Base-by-base conservation (phyloP, 768 basidiomycete genomes). In the Coprinopsis cinerea region DNA sequence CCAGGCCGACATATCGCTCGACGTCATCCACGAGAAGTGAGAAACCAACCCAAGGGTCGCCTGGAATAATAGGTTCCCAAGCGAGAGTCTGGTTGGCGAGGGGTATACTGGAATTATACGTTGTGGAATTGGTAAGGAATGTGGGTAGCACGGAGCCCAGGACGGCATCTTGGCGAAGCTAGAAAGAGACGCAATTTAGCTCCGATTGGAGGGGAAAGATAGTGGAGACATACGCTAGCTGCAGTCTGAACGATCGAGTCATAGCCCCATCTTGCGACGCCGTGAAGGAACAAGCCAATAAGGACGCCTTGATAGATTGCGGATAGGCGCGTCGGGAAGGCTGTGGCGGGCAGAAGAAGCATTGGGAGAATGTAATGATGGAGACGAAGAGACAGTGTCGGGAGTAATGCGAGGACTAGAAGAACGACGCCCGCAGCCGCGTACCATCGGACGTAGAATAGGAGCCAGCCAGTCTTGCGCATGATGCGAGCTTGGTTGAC, bases 291-390 rank as follows among this genome's bases (percentile, higher is more conserved):
- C 65, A 92, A 74, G 1, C 92, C 91, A 26, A 92, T 71, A 13
- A 92, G 68, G 61, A 92, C 82, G 1, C 84, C 88, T 65, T 92
- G 89, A 61, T 85, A 85, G 42, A 92, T 74, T 0, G 85, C 86
- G 7, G 84, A 89, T 25, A 83, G 69, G 35, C 88, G 76, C 24
- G 90, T 92, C 1, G 89, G 86, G 59, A 91, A 91, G 4, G 78
- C 89, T 2, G 86, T 87, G 4, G 80, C 82, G 26, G 90, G 88
- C 25, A 92, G 74, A 44, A 92, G 72, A 9, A 76, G 71, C 64
- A 92, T 83, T 0, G 83, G 78, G 23, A 87, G 70, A 46, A 93
- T 78, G 59, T 92, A 93, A 62, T 93, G 92, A 58, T 94, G 92
- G 20, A 92, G 55, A 28, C 90, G 77, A 37, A 91, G 69, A 44